Evolutionary conservation across 1,139 yeast genomes (phyloP).

Genomic region (Diutina mesorugosa): DNA sequence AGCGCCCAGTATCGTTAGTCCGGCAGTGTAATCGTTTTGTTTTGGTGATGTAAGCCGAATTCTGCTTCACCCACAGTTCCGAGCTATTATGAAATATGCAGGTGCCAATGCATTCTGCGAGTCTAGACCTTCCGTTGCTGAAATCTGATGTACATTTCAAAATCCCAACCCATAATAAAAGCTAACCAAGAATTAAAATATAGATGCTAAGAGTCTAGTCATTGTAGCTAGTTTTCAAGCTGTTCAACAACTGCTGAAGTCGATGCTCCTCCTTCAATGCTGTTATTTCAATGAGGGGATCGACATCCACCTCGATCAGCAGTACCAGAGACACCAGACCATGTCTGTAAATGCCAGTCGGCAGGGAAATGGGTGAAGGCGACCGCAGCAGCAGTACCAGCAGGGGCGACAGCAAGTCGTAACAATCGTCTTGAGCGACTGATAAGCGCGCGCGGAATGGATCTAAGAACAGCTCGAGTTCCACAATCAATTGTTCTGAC

Average conservation of each 20-base stretch:
- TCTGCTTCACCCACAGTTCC: too few species aligned
- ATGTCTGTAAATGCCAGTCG: not conserved
- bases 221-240: not conserved
- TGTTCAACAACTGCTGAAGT: not conserved
- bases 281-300: not conserved
- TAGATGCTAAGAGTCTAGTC: not conserved
- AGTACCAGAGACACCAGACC: not conserved
- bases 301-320: not conserved
- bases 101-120: not conserved
- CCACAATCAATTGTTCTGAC: conserved; percentile 37
- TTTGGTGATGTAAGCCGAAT: not conserved
- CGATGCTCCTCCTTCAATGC: not conserved
- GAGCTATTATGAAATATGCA: not conserved
- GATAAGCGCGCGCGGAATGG: conserved; percentile 51
- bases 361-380: not conserved
- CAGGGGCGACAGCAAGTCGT: conserved; percentile 4
- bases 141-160: not conserved
- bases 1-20: not conserved
- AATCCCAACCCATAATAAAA: not conserved
- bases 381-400: not conserved
- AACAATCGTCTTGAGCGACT: conserved; percentile 19
- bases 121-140: not conserved
- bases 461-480: conserved; percentile 39
- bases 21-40: not conserved
- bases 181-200: not conserved